Evolutionary conservation across 768 basidiomycete species (phyloP), one percentile per base, ranked within the genome.

Genomic region (Calvatia gigantea): DNA sequence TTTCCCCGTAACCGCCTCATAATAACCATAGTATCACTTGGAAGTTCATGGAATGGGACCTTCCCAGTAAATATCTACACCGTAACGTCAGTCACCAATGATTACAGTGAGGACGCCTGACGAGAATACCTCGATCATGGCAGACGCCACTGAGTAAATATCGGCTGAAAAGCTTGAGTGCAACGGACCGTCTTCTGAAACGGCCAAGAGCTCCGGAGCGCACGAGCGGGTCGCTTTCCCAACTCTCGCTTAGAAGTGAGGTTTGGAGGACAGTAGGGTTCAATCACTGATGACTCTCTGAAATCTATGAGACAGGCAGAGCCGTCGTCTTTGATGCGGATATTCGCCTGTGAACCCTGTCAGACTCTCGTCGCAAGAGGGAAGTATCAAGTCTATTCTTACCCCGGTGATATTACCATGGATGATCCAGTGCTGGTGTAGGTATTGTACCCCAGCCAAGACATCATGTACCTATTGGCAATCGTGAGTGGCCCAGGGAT

Each of bases 341-440:
- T 56, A 29, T 64, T 65, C 4, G 15, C 12, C 64, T 65, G n/a
- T 42, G 3, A 44, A 31, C 29, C 12, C 31, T 37, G 12, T 27
- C 17, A 35, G 28, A 14, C n/a, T n/a, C 5, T 6, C 31, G 21
- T 15, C 6, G 9, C 9, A 21, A 15, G 11, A 17, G 2, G 14
- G 5, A 23, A n/a, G 14, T 51, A 29, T 25, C 12, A 31, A 14
- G n/a, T n/a, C n/a, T n/a, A n/a, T n/a, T 23, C 58, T 28, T 49
- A 64, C 63, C 33, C 63, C 63, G 52, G 60, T 62, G 19, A 64
- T 49, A 28, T 64, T 61, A 2, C 63, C 61, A 33, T 64, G 61
- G 9, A 60, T 35, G 9, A 64, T 35, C 15, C 43, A 31, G 28
- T 55, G n/a, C 5, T 53, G 44, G 37, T 64, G 63, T 0, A 64